Conservation (phyloP, 495 filamentous ascomycete genomes). For the Neurospora cerealis region DNA sequence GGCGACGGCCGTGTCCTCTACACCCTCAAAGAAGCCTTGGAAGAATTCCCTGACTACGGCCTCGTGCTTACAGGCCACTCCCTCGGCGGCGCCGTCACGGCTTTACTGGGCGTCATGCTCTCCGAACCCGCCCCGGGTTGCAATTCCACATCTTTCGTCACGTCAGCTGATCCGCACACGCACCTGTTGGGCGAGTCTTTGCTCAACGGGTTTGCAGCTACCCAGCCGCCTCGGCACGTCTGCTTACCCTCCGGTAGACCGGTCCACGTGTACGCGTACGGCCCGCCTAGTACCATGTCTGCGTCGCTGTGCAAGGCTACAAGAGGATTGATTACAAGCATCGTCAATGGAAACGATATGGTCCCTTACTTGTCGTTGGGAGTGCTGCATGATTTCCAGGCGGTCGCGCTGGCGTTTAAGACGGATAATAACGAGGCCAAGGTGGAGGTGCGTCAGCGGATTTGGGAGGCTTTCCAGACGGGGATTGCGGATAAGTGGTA, state of each 20-base stretch:
- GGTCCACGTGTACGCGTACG: conserved; percentile 73
- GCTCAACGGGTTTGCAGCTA: not conserved
- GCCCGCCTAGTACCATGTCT: conserved; percentile 64
- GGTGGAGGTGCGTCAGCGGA: conserved; percentile 52
- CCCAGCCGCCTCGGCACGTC: conserved; percentile 20
- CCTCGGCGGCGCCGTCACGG: conserved; percentile 64
- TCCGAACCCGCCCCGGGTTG: conserved; percentile 43
- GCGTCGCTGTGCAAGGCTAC: conserved; percentile 61
- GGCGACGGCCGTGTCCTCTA: conserved; percentile 54
- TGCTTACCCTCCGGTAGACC: conserved; percentile 55
- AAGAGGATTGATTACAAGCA: conserved; percentile 64
- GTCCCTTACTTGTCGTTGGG: conserved; percentile 68
- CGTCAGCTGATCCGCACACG: conserved; percentile 34
- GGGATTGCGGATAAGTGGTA: conserved; percentile 39
- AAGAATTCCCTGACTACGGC: conserved; percentile 62
- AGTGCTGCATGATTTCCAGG: conserved; percentile 66
- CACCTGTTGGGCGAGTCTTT: conserved; percentile 27
- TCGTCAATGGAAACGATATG: conserved; percentile 62
- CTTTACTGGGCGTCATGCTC: conserved; percentile 64
- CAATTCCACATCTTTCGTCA: conserved; percentile 27
- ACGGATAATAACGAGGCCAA: conserved; percentile 55
- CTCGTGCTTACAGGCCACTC: conserved; percentile 71
- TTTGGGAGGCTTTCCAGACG: conserved; percentile 50
- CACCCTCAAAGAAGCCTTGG: conserved; percentile 59
- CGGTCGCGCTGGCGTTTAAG: conserved; percentile 61